These are phyloP conservation scores for Lipomyces chichibuensis DNA, from an alignment of 805 yeast species.

Conservation along the genomic window DNA sequence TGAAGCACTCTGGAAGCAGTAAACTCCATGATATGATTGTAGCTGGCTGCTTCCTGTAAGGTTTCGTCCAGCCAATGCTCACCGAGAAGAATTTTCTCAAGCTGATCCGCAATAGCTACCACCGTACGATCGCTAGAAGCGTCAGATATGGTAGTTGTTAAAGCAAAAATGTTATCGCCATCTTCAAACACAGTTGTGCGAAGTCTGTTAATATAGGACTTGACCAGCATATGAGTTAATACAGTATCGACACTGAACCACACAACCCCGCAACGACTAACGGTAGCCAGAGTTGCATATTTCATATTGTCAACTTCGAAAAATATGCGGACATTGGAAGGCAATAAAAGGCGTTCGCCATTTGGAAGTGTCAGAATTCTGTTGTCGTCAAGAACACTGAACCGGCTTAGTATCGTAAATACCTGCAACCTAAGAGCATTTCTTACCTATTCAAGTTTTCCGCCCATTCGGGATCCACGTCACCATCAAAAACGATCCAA, in stretches of 20 bases:
- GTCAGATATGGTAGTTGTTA: not conserved
- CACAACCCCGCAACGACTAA: conserved; percentile 88
- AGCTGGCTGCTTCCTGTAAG: conserved; percentile 40
- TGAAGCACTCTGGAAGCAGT: conserved; percentile 46
- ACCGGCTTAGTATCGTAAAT: not conserved
- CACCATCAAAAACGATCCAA: conserved; percentile 91
- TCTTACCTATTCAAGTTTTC: conserved; percentile 67
- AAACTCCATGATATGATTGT: conserved; percentile 59
- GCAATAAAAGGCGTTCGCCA: conserved; percentile 79
- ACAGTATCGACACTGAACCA: conserved; percentile 58
- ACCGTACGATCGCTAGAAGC: not conserved
- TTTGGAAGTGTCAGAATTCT: conserved; percentile 77
- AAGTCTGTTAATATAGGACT: conserved; percentile 37
- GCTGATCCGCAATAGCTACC: not conserved
- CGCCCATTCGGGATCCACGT: conserved; percentile 91
- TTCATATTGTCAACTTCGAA: conserved; percentile 74
- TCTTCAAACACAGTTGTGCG: conserved; percentile 31
- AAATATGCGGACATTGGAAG: conserved; percentile 62
- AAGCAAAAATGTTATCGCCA: conserved; percentile 29
- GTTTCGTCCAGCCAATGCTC: conserved; percentile 36
- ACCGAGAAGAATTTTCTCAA: conserved; percentile 9
- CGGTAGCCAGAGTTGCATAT: conserved; percentile 85
- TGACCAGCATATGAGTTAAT: conserved; percentile 34
- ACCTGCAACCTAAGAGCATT: not conserved
- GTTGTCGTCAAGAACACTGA: conserved; percentile 86